Percentiles rank a stretch among this genome's conserved stretches.
Conservation (phyloP, 768 basidiomycete genomes). For the Tremella fuciformis region DNA sequence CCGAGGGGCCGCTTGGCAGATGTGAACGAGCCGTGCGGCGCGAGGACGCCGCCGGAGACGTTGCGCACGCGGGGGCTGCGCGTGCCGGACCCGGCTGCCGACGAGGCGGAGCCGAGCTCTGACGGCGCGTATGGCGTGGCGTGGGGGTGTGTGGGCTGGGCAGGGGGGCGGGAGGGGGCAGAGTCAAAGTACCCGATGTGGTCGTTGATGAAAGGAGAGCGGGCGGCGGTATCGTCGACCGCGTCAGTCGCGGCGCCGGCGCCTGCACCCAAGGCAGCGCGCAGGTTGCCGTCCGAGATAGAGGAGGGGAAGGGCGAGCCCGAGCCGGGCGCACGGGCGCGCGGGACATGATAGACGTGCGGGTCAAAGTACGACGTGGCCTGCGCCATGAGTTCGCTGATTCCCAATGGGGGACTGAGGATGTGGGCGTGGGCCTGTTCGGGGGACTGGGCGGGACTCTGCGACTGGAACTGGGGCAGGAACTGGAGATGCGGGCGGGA, state of each 20-base stretch:
- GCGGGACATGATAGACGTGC: too few relatives aligned
- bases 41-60: slow-evolving; percentile 15
- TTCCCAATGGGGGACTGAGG: too few relatives aligned
- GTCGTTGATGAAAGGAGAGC: background rate
- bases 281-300: too few relatives aligned
- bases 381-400: too few relatives aligned
- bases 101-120: slow-evolving; percentile 4
- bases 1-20: slow-evolving; percentile 8
- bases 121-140: slow-evolving; percentile 7
- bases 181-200: background rate
- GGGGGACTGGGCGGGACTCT: too few relatives aligned
- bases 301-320: too few relatives aligned
- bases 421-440: too few relatives aligned
- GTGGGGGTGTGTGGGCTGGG: background rate
- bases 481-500: too few relatives aligned
- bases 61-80: slow-evolving; percentile 23
- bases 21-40: slow-evolving; percentile 39
- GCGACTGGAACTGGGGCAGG: too few relatives aligned
- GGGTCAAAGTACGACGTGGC: too few relatives aligned
- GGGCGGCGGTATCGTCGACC: background rate
- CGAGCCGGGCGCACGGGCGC: too few relatives aligned
- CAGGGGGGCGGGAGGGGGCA: background rate
- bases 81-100: background rate
- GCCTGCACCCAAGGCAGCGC: slow-evolving; percentile 22
- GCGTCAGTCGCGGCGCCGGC: slow-evolving; percentile 5